Conservation (phyloP, 768 basidiomycete species). For the Myochromella boudieri region DNA sequence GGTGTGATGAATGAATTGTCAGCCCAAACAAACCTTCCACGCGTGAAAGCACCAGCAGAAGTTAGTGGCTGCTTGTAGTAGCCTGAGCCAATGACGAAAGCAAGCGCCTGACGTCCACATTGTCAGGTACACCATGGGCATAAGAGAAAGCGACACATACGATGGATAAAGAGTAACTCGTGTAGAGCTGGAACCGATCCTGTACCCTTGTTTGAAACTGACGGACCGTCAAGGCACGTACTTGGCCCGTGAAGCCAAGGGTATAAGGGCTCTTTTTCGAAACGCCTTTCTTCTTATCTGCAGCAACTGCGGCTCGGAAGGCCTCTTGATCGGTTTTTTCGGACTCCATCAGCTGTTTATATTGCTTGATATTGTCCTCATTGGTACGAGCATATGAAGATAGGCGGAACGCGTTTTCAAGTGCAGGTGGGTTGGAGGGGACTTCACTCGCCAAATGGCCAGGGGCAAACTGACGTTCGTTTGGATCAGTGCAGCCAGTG, state of each 20-base stretch:
- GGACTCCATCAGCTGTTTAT: slow-evolving; percentile 53
- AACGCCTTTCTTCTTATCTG: slow-evolving; percentile 77
- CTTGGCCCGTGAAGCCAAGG: slow-evolving; percentile 73
- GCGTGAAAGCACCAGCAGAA: slow-evolving; percentile 82
- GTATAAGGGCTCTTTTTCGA: slow-evolving; percentile 83
- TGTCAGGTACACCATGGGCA: not conserved
- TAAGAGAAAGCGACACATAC: slow-evolving; percentile 35
- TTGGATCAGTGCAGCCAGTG: slow-evolving; percentile 79
- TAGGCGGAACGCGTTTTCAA: slow-evolving; percentile 60
- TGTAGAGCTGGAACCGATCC: slow-evolving; percentile 75
- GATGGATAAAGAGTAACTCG: slow-evolving; percentile 62
- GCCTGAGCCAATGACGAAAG: slow-evolving; percentile 71
- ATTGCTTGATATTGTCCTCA: slow-evolving; percentile 50
- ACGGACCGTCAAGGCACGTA: slow-evolving; percentile 64
- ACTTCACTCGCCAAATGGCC: slow-evolving; percentile 59
- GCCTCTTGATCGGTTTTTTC: slow-evolving; percentile 69
- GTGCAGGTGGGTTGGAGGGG: slow-evolving; percentile 64
- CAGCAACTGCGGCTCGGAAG: slow-evolving; percentile 73
- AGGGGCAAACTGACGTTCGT: slow-evolving; percentile 77
- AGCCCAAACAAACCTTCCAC: slow-evolving; percentile 51
- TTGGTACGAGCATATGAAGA: slow-evolving; percentile 48
- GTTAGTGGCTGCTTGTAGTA: slow-evolving; percentile 74
- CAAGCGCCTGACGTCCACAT: slow-evolving; percentile 37
- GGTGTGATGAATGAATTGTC: not conserved
- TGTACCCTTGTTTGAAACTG: slow-evolving; percentile 76